Conservation (phyloP, 1,284 basidiomycete genomes). For the Sporisorium reilianum region DNA sequence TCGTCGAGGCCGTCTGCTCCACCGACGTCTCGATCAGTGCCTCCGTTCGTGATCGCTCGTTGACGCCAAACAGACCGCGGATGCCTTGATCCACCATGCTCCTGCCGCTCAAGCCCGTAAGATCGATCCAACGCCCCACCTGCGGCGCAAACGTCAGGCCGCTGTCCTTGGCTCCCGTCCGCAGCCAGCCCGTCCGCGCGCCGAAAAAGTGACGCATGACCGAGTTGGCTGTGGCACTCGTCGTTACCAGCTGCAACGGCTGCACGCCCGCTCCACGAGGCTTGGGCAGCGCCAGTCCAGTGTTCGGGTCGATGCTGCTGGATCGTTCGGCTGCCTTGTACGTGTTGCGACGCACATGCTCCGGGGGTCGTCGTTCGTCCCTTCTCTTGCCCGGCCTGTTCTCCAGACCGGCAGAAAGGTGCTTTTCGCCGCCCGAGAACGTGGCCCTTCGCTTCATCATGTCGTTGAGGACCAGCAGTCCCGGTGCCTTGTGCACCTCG, state of each 20-base stretch:
- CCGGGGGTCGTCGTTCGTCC: conserved; percentile 56
- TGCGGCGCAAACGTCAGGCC: conserved; percentile 34
- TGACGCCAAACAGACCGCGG: conserved; percentile 37
- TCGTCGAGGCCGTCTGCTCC: conserved; percentile 22
- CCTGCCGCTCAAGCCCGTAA: conserved; percentile 59
- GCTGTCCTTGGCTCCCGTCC: conserved; percentile 56
- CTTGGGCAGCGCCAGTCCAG: conserved; percentile 38
- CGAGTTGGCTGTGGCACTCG: conserved; percentile 66
- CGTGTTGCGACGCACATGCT: conserved; percentile 53
- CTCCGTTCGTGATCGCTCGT: conserved; percentile 34
- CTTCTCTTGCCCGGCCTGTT: conserved; percentile 36
- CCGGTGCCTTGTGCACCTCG: conserved; percentile 60
- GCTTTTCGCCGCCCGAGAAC: conserved; percentile 58
- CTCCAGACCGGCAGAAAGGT: conserved; percentile 61
- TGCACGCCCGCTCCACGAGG: conserved; percentile 32
- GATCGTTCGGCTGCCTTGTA: conserved; percentile 54
- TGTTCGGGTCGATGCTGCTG: conserved; percentile 11
- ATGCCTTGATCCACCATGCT: conserved; percentile 52
- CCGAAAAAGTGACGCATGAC: conserved; percentile 67
- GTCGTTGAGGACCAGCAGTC: conserved; percentile 56
- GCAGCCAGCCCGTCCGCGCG: conserved; percentile 66
- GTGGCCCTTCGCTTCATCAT: conserved; percentile 61
- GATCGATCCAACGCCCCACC: conserved; percentile 65
- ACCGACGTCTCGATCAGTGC: conserved; percentile 30
- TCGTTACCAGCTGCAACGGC: conserved; percentile 63